Evolutionary conservation across 2,329 filamentous ascomycete species (phyloP).

Genomic region (Aspergillus alliaceus): DNA sequence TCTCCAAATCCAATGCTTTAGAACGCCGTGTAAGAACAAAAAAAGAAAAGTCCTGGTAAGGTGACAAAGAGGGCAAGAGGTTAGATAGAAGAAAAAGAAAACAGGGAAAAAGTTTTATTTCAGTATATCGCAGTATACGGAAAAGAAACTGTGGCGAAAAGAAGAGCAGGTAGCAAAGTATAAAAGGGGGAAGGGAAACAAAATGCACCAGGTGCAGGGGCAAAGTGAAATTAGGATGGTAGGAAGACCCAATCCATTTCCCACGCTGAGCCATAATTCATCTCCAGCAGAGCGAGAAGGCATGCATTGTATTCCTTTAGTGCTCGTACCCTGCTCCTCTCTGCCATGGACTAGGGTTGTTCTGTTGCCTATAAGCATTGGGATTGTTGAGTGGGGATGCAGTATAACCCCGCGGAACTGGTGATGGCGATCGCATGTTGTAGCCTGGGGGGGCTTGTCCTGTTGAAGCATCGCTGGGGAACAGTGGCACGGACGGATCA

Average conservation of each 20-base stretch:
- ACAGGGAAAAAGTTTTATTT: constrained; percentile 15
- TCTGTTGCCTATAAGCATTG: constrained; percentile 46
- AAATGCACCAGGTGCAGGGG: constrained; percentile 8
- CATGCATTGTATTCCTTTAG: constrained; percentile 33
- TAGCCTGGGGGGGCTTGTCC: constrained; percentile 43
- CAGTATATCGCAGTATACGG: constrained; percentile 25
- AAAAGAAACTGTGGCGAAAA: constrained; percentile 13
- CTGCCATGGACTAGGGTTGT: constrained; percentile 64
- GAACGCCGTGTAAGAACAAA: constrained; percentile 30
- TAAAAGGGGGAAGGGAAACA: constrained; percentile 7
- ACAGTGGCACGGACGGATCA: constrained; percentile 47
- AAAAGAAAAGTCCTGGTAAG: constrained; percentile 16
- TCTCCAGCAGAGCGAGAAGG: constrained; percentile 33
- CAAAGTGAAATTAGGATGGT: constrained; percentile 20
- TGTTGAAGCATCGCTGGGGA: constrained; percentile 43
- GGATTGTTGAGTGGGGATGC: constrained; percentile 34
- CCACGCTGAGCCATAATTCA: constrained; percentile 41
- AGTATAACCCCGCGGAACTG: constrained; percentile 33
- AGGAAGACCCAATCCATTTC: constrained; percentile 26
- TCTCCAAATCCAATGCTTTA: constrained; percentile 35
- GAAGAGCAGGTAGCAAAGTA: constrained; percentile 11
- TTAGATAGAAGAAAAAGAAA: constrained; percentile 5
- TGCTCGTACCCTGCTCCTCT: constrained; percentile 65
- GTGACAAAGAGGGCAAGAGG: constrained; percentile 14
- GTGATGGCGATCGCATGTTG: constrained; percentile 32